Evolutionary conservation across 2,329 filamentous ascomycete genomes (phyloP), one percentile per base, ranked within the genome.

Genomic region (Pyrenophora teres): DNA sequence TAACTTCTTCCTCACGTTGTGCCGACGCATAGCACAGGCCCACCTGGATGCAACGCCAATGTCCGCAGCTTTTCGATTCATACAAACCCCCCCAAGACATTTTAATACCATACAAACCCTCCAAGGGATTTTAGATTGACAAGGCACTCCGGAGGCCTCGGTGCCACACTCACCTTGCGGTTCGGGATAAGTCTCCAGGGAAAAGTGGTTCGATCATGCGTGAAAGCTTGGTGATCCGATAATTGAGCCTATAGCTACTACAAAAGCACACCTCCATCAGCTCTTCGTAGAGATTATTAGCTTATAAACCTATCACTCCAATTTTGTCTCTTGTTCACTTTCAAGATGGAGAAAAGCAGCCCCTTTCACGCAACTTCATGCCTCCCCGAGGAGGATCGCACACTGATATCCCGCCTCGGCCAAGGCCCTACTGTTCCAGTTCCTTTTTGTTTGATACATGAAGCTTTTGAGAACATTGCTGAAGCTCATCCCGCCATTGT

Each of bases 391-490:
- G 54, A 65, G 40, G 59, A 70, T 30, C 64, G 63, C 31, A 35
- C 36, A 3, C 52, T 64, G 10, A 23, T 70, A 18, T 59, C 57
- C 37, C 57, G 52, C 7, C 66, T 65, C 44, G 69, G 66, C n/a
- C 55, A 54, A 25, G 69, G 69, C 10, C 46, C 60, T 2, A 43
- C 33, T 5, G 43, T 63, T 10, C 25, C 55, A 12, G 53, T 63
- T 9, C 58, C 66, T 30, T 49, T 61, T 23, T 25, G 48, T 2
- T 59, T 59, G 12, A 54, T 69, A 13, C 67, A 71, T 18, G 43
- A 55, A 18, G 67, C 69, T 4, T 70, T 71, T 42, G 67, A 70
- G 39, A 48, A 40, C n/a, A 63, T 64, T 12, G 69, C 64, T 4
- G 63, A 68, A 42, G 27, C 54, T 1, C 47, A 69, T 32, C 63